Evolutionary conservation across 2,329 filamentous ascomycete genomes (phyloP), one percentile per base, ranked within the genome.

Genomic region (Bipolaris zeicola): DNA sequence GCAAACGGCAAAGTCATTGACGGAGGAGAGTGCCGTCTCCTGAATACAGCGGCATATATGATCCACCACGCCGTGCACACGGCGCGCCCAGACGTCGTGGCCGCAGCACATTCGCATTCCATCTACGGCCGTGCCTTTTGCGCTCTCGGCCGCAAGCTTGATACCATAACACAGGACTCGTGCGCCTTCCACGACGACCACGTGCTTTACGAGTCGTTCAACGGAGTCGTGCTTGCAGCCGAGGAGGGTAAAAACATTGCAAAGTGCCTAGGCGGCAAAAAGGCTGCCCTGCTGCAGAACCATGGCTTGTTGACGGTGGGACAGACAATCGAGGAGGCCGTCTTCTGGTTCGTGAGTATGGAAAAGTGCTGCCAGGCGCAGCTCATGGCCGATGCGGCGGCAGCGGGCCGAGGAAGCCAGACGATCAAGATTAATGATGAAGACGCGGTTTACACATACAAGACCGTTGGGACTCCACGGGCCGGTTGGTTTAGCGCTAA

Each of bases 401-500:
- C 85, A 0, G 83, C 74, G 0, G 88, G 88, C 0, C 79, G 85
- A 2, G 89, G 89, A 1, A 82, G 82, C 1, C 76, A 82, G 69
- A 89, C 88, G 0, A 77, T 90, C 28, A 87, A 88, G 73, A 88
- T 92, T 64, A 79, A 82, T 7, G 84, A 89, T 1, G 85, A 86
- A 49, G 89, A 92, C 70, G 89, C 89, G 1, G 78, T 72, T 14
- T 89, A 84, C 66, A 92, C 89, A 0, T 87, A 85, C 66, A 85
- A 88, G 74, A 82, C 84, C 0, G 79, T 91, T 3, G 89, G 89
- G 0, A 83, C 79, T 0, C 80, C 83, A 14, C 68, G 72, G 33
- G 87, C 85, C 0, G 89, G 66, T 10, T 91, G 84, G 81, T 92
- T 92, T 69, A 86, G 82, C 65, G 89, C 87, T 5, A 87, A 87